Conservation (phyloP, 2,329 filamentous ascomycete species). For the Mollisiaceae sp. region DNA sequence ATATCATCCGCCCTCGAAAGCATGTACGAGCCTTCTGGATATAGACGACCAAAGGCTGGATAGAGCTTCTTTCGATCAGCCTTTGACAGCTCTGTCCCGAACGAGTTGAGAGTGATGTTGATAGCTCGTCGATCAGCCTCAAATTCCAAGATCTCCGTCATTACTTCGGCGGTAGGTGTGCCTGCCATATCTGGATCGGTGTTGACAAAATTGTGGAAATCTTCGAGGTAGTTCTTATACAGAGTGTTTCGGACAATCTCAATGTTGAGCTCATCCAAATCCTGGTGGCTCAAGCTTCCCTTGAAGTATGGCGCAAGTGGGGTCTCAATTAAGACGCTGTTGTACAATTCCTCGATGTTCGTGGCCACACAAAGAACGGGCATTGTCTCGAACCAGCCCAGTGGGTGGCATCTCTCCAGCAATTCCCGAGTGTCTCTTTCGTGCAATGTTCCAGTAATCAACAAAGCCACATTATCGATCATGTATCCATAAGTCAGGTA, state of each 20-base stretch:
- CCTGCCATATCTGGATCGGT: constrained; percentile 83
- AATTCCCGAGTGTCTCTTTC: constrained; percentile 96
- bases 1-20: constrained; percentile 92
- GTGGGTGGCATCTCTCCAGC: constrained; percentile 91
- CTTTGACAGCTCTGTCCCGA: constrained; percentile 95
- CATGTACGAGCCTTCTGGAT: constrained; percentile 94
- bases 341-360: constrained; percentile 98
- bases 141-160: constrained; percentile 95
- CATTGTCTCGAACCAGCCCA: constrained; percentile 99
- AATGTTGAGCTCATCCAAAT: constrained; percentile 98
- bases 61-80: constrained; percentile 95
- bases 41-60: constrained; percentile 86
- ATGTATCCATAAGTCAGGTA: constrained; percentile 99
- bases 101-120: constrained; percentile 99
- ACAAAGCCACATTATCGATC: constrained; percentile 98
- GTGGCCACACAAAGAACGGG: constrained; percentile 96
- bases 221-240: constrained; percentile 99
- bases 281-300: constrained; percentile 91
- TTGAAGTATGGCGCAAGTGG: constrained; percentile 97
- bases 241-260: constrained; percentile 98
- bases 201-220: constrained; percentile 95
- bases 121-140: constrained; percentile 96
- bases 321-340: constrained; percentile 95
- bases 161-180: constrained; percentile 90
- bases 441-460: constrained; percentile 97